Evolutionary conservation across 73 alveolate species (phyloP), one percentile per base, ranked within the genome.

Genomic region (Symbiodinium pilosum): DNA sequence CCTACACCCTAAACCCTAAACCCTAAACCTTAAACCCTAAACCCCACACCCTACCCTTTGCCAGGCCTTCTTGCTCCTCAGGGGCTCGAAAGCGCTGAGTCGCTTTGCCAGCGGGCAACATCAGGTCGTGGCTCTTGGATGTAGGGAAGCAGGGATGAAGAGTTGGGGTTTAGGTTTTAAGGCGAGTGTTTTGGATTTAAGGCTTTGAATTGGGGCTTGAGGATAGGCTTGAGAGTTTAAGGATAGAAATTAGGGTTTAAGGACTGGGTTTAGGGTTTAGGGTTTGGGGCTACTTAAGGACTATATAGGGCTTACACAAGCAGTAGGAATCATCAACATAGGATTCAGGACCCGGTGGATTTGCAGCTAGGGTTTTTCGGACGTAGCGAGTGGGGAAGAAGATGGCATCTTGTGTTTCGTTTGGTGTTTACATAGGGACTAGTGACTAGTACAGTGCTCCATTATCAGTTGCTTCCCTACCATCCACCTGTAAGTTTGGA

Each of bases 71-170:
- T 28, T 88, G 38, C 38, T 88, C 68, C 83, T 88, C 54, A 77
- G 95, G 71, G 95, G 95, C 47, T 88, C 95, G 44, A 88, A 88
- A 16, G 95, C 95, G 12, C 39, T 88, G 43, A 64, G 87, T 69
- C 95, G 95, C 71, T 88, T 88, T 38, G 95, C 95, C 30, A 56
- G 86, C 38, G 71, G 95, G 87, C 95, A 88, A 28, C 95, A 88
- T 14, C 95, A 88, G 95, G 95, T 85, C 42, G 52, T 12, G 8
- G 18, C 68, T 51, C 0, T n/a, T n/a, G n/a, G n/a, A n/a, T n/a
- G 68, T 14, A 47, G 59, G 59, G 21, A n/a, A n/a, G n/a, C 59
- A 47, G 59, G 6, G 14, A 18, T 11, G 5, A 12, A 5, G 77
- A 9, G 11, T 64, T 64, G 2, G 77, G 77, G 41, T 64, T 64